Evolutionary conservation across 2,329 filamentous ascomycete genomes (phyloP), one percentile per base, ranked within the genome.

Genomic region (Aquanectria penicillioides): DNA sequence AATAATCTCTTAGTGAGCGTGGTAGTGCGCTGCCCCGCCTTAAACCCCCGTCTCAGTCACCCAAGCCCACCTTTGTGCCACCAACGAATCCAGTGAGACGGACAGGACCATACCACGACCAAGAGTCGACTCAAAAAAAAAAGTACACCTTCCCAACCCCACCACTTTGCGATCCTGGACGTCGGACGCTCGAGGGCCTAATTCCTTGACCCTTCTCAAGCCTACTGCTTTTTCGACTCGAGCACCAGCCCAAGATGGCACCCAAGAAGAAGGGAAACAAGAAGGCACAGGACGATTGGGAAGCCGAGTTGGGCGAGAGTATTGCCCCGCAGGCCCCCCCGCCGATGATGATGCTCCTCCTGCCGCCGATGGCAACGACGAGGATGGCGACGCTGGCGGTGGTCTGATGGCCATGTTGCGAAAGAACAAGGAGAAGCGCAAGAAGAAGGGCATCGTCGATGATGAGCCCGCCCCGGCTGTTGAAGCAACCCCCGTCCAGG

Each of bases 211-310:
- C n/a, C n/a, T n/a, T n/a, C n/a, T n/a, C n/a, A n/a, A n/a, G n/a
- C n/a, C n/a, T n/a, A n/a, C n/a, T n/a, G n/a, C n/a, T 37, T 47
- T 67, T 63, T 64, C 59, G 49, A 56, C 26, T 33, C 25, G 41
- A 55, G 43, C 29, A 61, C 31, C 50, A 63, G 41, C 49, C 49
- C 46, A 83, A 77, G 61, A 98, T 97, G 94, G 81, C 94, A 73
- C 94, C 94, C 63, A 97, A 97, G 83, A 96, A 95, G 85, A 97
- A 97, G 86, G 82, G 81, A 69, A 90, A 89, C 75, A 96, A 94
- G 84, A 89, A 88, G 76, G 87, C 83, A 74, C 87, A 91, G 74
- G 92, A 97, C 73, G 93, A 97, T 83, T 97, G 94, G 94, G 95
- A 98, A 78, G 89, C 91, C 54, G 93, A 97, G 64, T 83, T 97